These are phyloP conservation scores for Combretum micranthum DNA, from an alignment of 345 rosid genomes.

Conservation along the genomic window DNA sequence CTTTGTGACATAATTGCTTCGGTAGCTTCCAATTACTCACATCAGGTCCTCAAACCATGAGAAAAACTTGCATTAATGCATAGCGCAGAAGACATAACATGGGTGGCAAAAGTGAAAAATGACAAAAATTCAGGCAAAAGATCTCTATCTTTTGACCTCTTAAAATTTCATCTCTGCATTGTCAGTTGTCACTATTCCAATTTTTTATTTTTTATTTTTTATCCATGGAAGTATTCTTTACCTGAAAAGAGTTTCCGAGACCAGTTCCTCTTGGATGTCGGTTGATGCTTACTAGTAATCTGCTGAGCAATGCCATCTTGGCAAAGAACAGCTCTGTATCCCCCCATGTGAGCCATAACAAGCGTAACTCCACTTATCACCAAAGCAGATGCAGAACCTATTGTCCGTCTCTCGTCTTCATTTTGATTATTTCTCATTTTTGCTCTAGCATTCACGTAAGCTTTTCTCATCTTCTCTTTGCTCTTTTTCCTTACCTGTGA, in stretches of 20 bases:
- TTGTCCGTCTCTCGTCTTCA: slow-evolving; percentile 22
- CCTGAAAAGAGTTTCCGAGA: slow-evolving; percentile 35
- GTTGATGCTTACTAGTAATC: slow-evolving; percentile 22
- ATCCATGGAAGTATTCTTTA: slow-evolving; percentile 5
- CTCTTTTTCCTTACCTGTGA: slow-evolving; percentile 37
- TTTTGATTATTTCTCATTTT: slow-evolving; percentile 27
- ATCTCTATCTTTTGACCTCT: too few relatives aligned
- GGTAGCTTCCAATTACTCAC: too few relatives aligned
- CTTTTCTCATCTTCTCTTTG: slow-evolving; percentile 50
- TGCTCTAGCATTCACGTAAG: slow-evolving; percentile 45
- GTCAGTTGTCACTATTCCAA: too few relatives aligned
- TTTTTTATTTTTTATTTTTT: too few relatives aligned
- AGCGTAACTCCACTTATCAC: slow-evolving; percentile 69
- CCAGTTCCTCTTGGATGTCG: slow-evolving; percentile 36
- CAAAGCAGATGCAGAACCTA: slow-evolving; percentile 47
- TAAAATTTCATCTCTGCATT: background rate
- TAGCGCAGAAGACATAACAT: too few relatives aligned
- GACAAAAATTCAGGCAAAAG: too few relatives aligned
- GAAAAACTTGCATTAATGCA: too few relatives aligned
- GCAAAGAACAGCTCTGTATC: slow-evolving; percentile 48
- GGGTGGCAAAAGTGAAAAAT: too few relatives aligned
- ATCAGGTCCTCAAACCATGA: too few relatives aligned
- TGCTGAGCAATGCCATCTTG: slow-evolving; percentile 62
- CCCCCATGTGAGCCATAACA: slow-evolving; percentile 53
- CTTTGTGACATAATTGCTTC: too few relatives aligned